Conservation (phyloP, 108 stramenopile genomes). For the Pseudonitzschia delicatissima region DNA sequence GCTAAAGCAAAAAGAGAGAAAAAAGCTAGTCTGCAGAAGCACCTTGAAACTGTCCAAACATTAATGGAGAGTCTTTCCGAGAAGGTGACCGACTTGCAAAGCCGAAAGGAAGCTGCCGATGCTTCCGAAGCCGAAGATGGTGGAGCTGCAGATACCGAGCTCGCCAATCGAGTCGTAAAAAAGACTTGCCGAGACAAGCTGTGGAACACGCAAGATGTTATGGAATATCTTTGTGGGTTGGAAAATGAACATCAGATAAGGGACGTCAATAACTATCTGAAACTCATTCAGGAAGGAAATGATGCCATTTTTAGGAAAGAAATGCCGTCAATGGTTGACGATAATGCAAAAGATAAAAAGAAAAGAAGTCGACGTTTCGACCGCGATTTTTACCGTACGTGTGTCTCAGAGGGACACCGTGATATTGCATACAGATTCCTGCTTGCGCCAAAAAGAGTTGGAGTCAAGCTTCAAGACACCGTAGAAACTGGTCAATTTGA, state of each 20-base stretch:
- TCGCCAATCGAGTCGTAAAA: slow-evolving; percentile 40
- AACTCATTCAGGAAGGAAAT: slow-evolving; percentile 81
- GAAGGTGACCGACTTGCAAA: slow-evolving; percentile 58
- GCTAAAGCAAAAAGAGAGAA: slow-evolving; percentile 51
- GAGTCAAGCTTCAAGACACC: slow-evolving; percentile 78
- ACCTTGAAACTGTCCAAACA: slow-evolving; percentile 54
- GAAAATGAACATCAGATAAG: slow-evolving; percentile 64
- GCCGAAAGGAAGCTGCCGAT: slow-evolving; percentile 40
- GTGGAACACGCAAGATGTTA: slow-evolving; percentile 69
- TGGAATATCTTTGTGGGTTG: slow-evolving; percentile 51
- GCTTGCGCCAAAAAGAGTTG: slow-evolving; percentile 69
- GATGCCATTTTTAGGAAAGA: slow-evolving; percentile 73
- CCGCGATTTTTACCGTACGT: slow-evolving; percentile 80
- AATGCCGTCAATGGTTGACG: slow-evolving; percentile 25
- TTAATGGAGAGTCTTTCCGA: slow-evolving; percentile 61
- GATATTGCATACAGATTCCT: slow-evolving; percentile 75
- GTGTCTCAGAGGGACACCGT: slow-evolving; percentile 77
- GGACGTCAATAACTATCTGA: slow-evolving; percentile 76
- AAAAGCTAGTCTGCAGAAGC: slow-evolving; percentile 43
- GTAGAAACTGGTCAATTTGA: slow-evolving; percentile 53
- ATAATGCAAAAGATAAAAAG: slow-evolving; percentile 36
- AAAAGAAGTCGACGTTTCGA: slow-evolving; percentile 80
- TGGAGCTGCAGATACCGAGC: slow-evolving; percentile 28
- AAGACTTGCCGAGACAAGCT: slow-evolving; percentile 67
- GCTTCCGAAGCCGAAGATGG: slow-evolving; percentile 22